Evolutionary conservation across 495 filamentous ascomycete species (phyloP), one percentile per base, ranked within the genome.

Genomic region (Mycothermus thermophilus): DNA sequence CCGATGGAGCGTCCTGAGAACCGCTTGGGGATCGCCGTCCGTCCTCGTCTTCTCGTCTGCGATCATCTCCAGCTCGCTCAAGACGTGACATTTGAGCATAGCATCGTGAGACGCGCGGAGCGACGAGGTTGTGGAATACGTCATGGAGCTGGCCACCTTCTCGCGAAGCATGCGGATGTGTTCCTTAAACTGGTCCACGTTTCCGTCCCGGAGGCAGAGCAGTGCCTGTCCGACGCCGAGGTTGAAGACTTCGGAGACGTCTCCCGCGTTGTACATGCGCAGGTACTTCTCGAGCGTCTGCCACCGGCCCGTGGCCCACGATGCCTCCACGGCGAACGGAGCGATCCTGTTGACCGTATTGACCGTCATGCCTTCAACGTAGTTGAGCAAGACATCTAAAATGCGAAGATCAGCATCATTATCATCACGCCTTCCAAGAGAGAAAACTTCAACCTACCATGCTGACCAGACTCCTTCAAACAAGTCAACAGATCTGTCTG

Each of bases 271-370:
- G 44, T 66, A 63, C 29, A 60, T 54, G 5, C 41, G 35, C 12
- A 90, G 67, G 52, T 84, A 85, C 31, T 69, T 71, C 38, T 82
- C 66, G 37, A 93, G 55, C 5, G 73, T 77, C 34, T 72, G 60
- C 84, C 85, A 93, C 57, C 77, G 74, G 6, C 78, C 74, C 4
- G 79, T 90, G 14, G 81, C 77, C 87, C 88, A 95, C 3, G 83
- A 75, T 22, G 92, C 85, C 62, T 96, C 90, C 3, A 83, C 74
- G 14, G 79, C 83, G 51, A 83, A 88, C 9, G 84, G 78, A 12
- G 86, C 59, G 23, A 86, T 66, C 22, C 61, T 71, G 25, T 72
- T 66, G 10, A 69, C 57, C 3, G 63, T 68, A 13, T 62, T 50
- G n/a, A 59, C 64, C 40, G 71, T 68, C 46, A 92, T 77, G 3